Conservation (phyloP, 345 rosid species). For the Lepidium africanum region DNA sequence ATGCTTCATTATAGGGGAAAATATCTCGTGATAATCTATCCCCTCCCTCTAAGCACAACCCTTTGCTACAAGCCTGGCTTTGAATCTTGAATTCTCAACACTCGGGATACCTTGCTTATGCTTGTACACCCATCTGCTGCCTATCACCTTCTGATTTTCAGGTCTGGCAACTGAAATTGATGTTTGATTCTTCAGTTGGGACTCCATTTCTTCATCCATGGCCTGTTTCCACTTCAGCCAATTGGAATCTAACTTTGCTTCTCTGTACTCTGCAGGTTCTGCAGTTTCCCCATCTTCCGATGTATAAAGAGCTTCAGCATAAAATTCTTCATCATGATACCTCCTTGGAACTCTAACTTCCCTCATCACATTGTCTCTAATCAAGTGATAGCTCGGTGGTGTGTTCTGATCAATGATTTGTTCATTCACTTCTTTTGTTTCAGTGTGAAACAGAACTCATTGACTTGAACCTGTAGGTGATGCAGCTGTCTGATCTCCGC, state of each 20-base stretch:
- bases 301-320: background rate
- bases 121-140: background rate
- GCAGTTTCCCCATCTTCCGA: background rate
- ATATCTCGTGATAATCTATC: background rate
- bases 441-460: too few relatives aligned
- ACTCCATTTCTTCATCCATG: background rate
- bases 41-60: background rate
- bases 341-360: background rate
- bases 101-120: background rate
- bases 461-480: too few relatives aligned
- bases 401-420: too few relatives aligned
- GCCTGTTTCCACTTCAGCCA: background rate
- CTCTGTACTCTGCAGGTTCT: background rate
- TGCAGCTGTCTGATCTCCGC: too few relatives aligned
- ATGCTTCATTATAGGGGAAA: background rate
- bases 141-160: too few relatives aligned
- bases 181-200: too few relatives aligned
- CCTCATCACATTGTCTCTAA: background rate
- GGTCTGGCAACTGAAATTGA: too few relatives aligned
- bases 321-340: background rate
- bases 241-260: fast-evolving
- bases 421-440: too few relatives aligned
- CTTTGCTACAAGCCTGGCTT: background rate
- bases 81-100: background rate
- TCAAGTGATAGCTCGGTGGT: background rate